A percentile compares a stretch with the other conserved stretches of the same genome.
phyloP scores from a whole-genome alignment of 2,329 filamentous ascomycete species.

The Epichloe gansuensis region DNA sequence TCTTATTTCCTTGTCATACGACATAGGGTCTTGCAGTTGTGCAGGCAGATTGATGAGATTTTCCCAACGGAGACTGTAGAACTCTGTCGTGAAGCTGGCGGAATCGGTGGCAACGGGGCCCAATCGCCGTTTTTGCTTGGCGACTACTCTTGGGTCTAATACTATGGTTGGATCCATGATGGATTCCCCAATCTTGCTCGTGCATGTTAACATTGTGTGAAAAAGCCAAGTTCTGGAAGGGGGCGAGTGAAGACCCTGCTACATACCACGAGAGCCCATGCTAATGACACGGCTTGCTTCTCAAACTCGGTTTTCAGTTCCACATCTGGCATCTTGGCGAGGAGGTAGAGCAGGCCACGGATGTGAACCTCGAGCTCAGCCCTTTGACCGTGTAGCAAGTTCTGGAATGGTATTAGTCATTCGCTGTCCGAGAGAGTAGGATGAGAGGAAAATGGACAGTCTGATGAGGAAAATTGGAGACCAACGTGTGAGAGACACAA shows the following conservation, averaged over 20 bases:
- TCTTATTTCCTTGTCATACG: not conserved
- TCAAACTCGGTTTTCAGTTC: not conserved
- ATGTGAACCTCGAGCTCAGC: conserved; percentile 1
- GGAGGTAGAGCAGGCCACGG: conserved; percentile 1
- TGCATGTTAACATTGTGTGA: too few relatives aligned
- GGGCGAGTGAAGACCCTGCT: too few relatives aligned
- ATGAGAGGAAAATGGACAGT: too few relatives aligned
- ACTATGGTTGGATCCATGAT: conserved; percentile 3
- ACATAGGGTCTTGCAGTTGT: not conserved
- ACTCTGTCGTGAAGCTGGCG: not conserved
- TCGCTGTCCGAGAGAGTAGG: too few relatives aligned
- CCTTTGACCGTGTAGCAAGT: not conserved
- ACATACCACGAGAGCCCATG: conserved; percentile 1
- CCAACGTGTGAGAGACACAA: conserved; percentile 1
- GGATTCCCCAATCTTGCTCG: conserved; percentile 1
- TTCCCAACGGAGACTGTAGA: not conserved
- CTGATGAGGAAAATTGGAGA: not conserved
- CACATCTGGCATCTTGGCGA: not conserved
- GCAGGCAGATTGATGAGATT: conserved; percentile 1
- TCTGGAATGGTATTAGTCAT: not conserved
- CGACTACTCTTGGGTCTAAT: not conserved
- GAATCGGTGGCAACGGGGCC: not conserved
- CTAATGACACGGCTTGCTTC: not conserved
- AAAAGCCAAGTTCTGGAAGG: too few relatives aligned
- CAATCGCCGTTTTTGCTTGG: not conserved